Conservation (phyloP, 371 early-diverging fungal genomes). For the Mortierella sp. region DNA sequence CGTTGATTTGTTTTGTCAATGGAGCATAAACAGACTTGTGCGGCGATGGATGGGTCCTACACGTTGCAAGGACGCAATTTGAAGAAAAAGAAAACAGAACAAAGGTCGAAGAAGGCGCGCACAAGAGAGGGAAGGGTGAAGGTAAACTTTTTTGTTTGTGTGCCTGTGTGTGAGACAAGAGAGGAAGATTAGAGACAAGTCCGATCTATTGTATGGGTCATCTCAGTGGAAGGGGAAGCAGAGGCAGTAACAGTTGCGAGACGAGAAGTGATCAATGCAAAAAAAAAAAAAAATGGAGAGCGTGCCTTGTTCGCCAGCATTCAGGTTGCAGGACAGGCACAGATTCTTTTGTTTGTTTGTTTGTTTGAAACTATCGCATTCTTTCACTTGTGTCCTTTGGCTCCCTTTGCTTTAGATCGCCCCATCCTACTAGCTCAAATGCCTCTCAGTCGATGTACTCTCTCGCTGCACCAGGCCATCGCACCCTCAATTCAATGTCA, state of each 20-base stretch:
- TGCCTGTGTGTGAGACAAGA: not conserved
- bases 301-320: not conserved
- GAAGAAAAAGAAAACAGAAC: not conserved
- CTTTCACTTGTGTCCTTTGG: no score
- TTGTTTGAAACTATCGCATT: no score
- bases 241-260: not conserved
- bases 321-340: not conserved
- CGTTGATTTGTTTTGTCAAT: not conserved
- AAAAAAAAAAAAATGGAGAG: no score
- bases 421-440: no score
- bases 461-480: no score
- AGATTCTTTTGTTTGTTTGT: not conserved
- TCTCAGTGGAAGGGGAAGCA: slow-evolving; percentile 1
- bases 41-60: not conserved
- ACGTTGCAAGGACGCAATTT: not conserved
- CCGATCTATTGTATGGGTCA: not conserved
- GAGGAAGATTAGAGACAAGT: not conserved
- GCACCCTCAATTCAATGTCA: not conserved
- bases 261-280: not conserved
- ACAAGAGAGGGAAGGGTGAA: not conserved
- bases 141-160: not conserved
- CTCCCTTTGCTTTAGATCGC: no score
- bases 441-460: no score
- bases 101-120: not conserved
- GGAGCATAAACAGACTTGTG: not conserved